Conservation (phyloP, 2,329 filamentous ascomycete genomes). For the Fusarium lyarnte region DNA sequence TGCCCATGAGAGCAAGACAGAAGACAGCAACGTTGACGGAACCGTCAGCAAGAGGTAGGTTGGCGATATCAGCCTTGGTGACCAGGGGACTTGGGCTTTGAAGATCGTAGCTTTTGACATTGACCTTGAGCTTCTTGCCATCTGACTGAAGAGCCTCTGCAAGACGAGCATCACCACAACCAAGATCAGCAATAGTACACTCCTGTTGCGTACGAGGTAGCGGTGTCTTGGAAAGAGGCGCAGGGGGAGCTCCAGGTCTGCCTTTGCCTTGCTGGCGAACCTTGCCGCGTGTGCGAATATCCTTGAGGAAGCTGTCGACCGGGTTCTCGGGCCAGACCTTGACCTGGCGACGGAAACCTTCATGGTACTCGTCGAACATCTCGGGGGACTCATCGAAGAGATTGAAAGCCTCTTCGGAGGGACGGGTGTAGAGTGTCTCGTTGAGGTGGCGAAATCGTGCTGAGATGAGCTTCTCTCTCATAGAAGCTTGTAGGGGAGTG, state of each 20-base stretch:
- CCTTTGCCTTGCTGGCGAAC: conserved; percentile 51
- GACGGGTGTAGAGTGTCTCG: conserved; percentile 93
- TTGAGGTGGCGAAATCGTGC: conserved; percentile 98
- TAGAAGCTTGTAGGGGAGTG: conserved; percentile 91
- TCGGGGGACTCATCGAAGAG: conserved; percentile 88
- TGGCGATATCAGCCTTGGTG: conserved; percentile 88
- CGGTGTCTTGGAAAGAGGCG: conserved; percentile 51
- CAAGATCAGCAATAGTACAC: conserved; percentile 88
- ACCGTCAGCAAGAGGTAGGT: conserved; percentile 78
- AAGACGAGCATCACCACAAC: conserved; percentile 90
- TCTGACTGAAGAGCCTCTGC: conserved; percentile 73
- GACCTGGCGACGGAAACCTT: conserved; percentile 94
- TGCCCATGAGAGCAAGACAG: conserved; percentile 97
- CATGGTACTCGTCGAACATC: conserved; percentile 96
- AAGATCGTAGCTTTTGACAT: conserved; percentile 87
- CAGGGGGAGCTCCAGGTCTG: conserved; percentile 41
- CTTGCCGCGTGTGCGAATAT: conserved; percentile 74
- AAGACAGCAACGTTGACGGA: conserved; percentile 90
- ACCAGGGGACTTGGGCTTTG: conserved; percentile 80
- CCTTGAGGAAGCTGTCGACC: conserved; percentile 83
- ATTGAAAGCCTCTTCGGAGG: conserved; percentile 82
- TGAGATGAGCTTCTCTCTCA: conserved; percentile 94
- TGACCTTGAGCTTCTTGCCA: conserved; percentile 73
- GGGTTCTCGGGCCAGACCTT: conserved; percentile 97
- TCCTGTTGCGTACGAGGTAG: conserved; percentile 77